A percentile compares a stretch with the other conserved stretches of the same genome.
Conservation (phyloP, 116 monocot genomes). For the Iris pallida region DNA sequence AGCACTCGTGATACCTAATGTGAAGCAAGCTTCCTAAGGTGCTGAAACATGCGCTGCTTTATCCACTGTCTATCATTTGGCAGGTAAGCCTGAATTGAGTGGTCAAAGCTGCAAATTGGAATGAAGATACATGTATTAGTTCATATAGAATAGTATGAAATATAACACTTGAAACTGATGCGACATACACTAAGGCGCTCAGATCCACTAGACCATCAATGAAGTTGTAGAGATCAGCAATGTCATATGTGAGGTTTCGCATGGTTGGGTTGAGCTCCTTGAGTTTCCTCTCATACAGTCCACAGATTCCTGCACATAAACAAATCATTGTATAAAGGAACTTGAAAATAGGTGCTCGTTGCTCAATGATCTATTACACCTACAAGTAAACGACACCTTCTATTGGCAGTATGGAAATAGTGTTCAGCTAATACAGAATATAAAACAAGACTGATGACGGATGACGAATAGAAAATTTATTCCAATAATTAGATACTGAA, state of each 20-base stretch:
- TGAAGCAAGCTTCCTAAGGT: constrained; percentile 36
- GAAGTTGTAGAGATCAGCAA: constrained; percentile 25
- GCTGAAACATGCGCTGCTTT: constrained; percentile 43
- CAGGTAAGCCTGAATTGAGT: constrained; percentile 45
- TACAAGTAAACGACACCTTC: no score
- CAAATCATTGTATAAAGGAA: neutral
- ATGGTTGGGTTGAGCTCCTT: constrained; percentile 23
- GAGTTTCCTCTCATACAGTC: constrained; percentile 21
- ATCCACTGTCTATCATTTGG: constrained; percentile 57
- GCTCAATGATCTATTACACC: no score
- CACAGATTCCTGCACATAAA: constrained; percentile 6
- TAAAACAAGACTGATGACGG: no score
- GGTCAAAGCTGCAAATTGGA: constrained; percentile 31
- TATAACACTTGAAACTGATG: neutral
- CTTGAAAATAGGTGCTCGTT: no score
- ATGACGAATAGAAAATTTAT: no score
- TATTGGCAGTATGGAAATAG: no score
- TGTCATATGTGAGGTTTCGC: constrained; percentile 17
- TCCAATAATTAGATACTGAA: no score
- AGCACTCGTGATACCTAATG: constrained; percentile 3
- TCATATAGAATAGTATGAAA: neutral
- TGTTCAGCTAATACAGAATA: no score
- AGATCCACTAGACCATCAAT: constrained; percentile 19
- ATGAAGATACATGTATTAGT: neutral
- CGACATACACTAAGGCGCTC: constrained; percentile 14